These are phyloP conservation scores for Aspergillus steynii DNA, from an alignment of 495 filamentous ascomycete genomes.

Conservation along the genomic window DNA sequence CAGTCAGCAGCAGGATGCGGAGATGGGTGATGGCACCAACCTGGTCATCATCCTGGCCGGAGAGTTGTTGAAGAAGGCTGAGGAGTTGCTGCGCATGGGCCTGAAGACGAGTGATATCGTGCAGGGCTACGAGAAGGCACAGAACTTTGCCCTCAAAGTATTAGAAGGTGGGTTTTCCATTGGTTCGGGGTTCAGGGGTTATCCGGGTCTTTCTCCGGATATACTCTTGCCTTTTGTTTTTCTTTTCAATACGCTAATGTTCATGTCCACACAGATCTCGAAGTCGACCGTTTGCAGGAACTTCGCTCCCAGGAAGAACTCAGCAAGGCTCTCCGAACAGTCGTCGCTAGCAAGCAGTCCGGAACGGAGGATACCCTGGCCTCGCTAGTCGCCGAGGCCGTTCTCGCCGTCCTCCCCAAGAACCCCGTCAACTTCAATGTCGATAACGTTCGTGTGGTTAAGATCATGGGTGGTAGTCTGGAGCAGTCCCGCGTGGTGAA, in stretches of 20 bases:
- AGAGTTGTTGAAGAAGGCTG: constrained; percentile 95
- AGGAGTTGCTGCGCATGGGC: constrained; percentile 92
- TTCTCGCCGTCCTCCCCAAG: constrained; percentile 92
- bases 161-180: constrained; percentile 64
- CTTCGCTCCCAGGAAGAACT: constrained; percentile 76
- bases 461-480: constrained; percentile 97
- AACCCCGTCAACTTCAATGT: constrained; percentile 99
- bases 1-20: constrained; percentile 95
- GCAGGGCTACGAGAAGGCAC: constrained; percentile 91
- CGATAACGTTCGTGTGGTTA: constrained; percentile 98
- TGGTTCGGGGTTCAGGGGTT: constrained; percentile 13
- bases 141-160: constrained; percentile 77
- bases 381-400: constrained; percentile 85
- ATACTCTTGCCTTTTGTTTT: background rate
- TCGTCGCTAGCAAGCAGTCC: constrained; percentile 94
- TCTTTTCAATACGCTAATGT: background rate
- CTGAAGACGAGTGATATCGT: constrained; percentile 97
- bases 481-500: constrained; percentile 92
- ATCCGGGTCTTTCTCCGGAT: background rate
- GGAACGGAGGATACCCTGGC: constrained; percentile 89
- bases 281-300: constrained; percentile 86
- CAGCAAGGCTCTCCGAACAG: constrained; percentile 92
- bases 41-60: constrained; percentile 95
- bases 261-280: constrained; percentile 58
- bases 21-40: constrained; percentile 99